These are phyloP conservation scores for Scleromitrula shiraiana DNA, from an alignment of 2,329 filamentous ascomycete species.

Conservation along the genomic window DNA sequence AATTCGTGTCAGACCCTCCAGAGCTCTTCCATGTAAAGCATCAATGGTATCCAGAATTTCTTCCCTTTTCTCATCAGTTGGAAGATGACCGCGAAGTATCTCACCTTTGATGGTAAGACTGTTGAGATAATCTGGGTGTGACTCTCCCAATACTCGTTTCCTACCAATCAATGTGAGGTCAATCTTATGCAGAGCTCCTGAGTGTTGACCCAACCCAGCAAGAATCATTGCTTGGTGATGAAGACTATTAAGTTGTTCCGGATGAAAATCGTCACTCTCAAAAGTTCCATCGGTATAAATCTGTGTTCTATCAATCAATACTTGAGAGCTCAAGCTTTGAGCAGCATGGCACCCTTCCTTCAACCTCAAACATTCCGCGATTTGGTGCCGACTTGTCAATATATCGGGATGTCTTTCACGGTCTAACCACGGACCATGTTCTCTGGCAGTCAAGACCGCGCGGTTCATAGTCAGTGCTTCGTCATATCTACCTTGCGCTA, in stretches of 20 bases:
- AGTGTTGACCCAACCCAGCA: conserved; percentile 19
- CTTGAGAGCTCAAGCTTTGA: conserved; percentile 18
- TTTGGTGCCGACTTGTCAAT: conserved; percentile 22
- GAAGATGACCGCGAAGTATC: conserved; percentile 20
- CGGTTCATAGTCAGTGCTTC: conserved; percentile 19
- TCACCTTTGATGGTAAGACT: conserved; percentile 24
- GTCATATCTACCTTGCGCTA: conserved; percentile 21
- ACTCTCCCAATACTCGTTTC: conserved; percentile 16
- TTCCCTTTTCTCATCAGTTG: conserved; percentile 11
- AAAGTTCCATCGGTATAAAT: conserved; percentile 20
- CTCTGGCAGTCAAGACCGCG: conserved; percentile 12
- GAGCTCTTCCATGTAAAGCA: conserved; percentile 16
- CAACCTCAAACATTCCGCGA: conserved; percentile 18
- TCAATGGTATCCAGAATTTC: conserved; percentile 19
- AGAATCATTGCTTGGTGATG: conserved; percentile 23
- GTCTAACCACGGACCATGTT: conserved; percentile 21
- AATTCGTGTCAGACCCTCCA: conserved; percentile 18
- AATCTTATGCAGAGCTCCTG: conserved; percentile 18
- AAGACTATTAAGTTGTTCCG: conserved; percentile 22
- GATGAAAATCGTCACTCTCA: conserved; percentile 19
- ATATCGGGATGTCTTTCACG: conserved; percentile 21
- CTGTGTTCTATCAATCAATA: conserved; percentile 17
- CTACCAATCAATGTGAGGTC: conserved; percentile 16
- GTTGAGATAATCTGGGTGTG: conserved; percentile 19
- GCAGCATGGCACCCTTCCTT: conserved; percentile 21